Conservation (phyloP, 1,139 yeast species). For the Zygotorulaspora mrakii region DNA sequence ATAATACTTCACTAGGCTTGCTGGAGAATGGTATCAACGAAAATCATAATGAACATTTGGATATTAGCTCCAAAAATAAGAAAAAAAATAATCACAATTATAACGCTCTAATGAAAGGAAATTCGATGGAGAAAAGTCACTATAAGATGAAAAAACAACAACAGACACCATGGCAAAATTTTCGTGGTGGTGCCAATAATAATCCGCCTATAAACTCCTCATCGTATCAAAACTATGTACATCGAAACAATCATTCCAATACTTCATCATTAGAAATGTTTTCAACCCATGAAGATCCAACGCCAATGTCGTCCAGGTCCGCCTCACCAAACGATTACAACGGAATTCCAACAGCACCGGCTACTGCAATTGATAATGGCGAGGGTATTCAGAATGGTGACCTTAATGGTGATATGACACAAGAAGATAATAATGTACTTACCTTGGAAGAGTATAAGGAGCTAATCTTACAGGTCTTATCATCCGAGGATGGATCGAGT, state of each 20-base stretch:
- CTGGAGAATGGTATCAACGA: neutral
- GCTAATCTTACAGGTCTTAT: conserved; percentile 36
- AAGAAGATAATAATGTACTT: conserved; percentile 9
- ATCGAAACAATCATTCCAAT: conserved; percentile 11
- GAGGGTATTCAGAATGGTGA: too few relatives aligned
- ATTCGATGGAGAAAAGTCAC: conserved; percentile 20
- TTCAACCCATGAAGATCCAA: conserved; percentile 39
- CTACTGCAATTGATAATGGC: conserved; percentile 16
- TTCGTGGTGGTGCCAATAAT: conserved; percentile 9
- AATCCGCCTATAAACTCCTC: conserved; percentile 8
- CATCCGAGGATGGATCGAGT: conserved; percentile 67
- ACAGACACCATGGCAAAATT: conserved; percentile 16
- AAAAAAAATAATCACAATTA: too few relatives aligned
- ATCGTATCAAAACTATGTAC: conserved; percentile 9
- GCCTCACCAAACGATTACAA: conserved; percentile 21
- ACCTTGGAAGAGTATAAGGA: conserved; percentile 31
- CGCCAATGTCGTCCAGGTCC: conserved; percentile 41
- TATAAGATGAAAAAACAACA: conserved; percentile 24
- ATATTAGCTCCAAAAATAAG: conserved; percentile 10
- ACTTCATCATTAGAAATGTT: conserved; percentile 23
- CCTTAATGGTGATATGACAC: neutral
- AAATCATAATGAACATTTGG: neutral
- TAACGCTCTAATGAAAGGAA: neutral
- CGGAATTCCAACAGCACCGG: conserved; percentile 14
- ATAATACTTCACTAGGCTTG: conserved; percentile 2